These are phyloP conservation scores for Backusella psychrophila DNA, from an alignment of 192 early-diverging fungal genomes.

Conservation along the genomic window DNA sequence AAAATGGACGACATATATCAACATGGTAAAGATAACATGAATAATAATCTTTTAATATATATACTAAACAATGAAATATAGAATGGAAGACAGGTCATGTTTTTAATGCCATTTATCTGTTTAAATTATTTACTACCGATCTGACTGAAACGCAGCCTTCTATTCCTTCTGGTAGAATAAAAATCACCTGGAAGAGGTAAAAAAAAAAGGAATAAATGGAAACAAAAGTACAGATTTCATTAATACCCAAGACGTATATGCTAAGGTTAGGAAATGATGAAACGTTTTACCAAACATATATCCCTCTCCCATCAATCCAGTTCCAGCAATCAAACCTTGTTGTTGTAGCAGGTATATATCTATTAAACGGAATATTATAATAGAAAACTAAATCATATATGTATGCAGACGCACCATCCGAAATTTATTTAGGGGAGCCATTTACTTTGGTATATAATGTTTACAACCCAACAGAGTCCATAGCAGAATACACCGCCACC, in stretches of 20 bases:
- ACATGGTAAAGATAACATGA: background rate
- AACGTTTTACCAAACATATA: slow-evolving; percentile 26
- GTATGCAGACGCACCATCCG: slow-evolving; percentile 54
- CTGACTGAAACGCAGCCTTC: slow-evolving; percentile 15
- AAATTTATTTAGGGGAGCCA: slow-evolving; percentile 50
- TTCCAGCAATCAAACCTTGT: slow-evolving; percentile 33
- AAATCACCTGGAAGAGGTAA: slow-evolving; percentile 51
- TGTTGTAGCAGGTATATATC: slow-evolving; percentile 38
- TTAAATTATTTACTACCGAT: slow-evolving; percentile 32
- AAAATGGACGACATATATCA: slow-evolving; percentile 9
- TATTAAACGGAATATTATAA: background rate
- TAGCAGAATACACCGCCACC: slow-evolving; percentile 52
- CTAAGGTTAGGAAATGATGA: slow-evolving; percentile 6
- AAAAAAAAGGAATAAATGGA: background rate
- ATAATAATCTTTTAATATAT: background rate
- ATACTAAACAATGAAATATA: slow-evolving; percentile 5
- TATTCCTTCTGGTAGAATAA: slow-evolving; percentile 39
- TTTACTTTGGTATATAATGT: slow-evolving; percentile 62
- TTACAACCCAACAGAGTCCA: slow-evolving; percentile 54
- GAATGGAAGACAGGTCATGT: slow-evolving; percentile 54
- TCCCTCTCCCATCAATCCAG: slow-evolving; percentile 28
- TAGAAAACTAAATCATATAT: background rate
- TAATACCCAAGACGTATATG: background rate
- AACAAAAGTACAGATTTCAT: background rate
- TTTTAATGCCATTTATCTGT: slow-evolving; percentile 39